These are phyloP conservation scores for Aspergillus affinis DNA, from an alignment of 495 filamentous ascomycete species.

Conservation along the genomic window DNA sequence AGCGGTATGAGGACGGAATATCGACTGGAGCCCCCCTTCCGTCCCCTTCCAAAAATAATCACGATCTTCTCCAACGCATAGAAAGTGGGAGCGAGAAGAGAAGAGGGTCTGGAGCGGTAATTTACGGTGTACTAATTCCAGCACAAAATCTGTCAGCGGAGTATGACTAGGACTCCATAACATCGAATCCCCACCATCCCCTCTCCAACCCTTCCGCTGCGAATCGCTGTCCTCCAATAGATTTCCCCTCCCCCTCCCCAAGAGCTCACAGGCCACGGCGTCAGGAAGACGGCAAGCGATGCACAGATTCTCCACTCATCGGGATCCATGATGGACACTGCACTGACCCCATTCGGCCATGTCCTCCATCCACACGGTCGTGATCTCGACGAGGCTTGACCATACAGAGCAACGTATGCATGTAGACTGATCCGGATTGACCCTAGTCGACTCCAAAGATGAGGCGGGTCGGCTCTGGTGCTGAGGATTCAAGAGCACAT, in stretches of 20 bases:
- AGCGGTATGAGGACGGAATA: not conserved
- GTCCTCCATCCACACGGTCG: constrained; percentile 1
- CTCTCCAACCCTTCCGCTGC: not conserved
- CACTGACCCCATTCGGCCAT: constrained; percentile 7
- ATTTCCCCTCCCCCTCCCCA: not conserved
- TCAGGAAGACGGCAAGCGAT: not conserved
- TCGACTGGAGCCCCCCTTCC: not conserved
- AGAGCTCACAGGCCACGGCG: not conserved
- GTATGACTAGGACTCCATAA: not conserved
- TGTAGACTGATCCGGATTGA: not conserved
- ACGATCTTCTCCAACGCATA: not conserved
- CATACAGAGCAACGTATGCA: not conserved
- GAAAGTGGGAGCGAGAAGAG: not conserved
- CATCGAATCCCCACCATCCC: not conserved
- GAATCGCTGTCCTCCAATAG: not conserved
- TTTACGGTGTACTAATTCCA: not conserved
- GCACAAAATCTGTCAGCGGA: not conserved
- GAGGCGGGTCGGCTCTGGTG: not conserved
- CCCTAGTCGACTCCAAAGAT: not conserved
- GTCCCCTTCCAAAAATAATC: not conserved
- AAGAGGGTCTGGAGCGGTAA: not conserved
- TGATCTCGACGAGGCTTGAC: constrained; percentile 1
- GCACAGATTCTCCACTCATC: not conserved
- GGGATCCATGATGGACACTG: constrained; percentile 6
- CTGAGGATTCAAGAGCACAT: not conserved